These are phyloP conservation scores for Dryadomyces sulphureus DNA, from an alignment of 2,329 filamentous ascomycete genomes.

Conservation along the genomic window DNA sequence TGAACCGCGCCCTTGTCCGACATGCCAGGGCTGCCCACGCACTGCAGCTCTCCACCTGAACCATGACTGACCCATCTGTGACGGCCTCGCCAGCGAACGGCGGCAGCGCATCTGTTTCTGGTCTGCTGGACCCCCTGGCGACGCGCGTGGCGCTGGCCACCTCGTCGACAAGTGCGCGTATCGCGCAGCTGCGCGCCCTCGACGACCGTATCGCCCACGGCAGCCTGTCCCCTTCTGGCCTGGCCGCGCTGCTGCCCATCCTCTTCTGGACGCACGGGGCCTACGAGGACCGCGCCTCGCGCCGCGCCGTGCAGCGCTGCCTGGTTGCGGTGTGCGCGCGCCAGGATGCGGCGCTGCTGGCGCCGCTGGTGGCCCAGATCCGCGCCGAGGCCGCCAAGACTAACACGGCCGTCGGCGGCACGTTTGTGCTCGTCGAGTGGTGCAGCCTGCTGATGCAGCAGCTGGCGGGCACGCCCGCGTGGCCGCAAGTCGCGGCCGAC, in stretches of 20 bases:
- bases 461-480: conserved; percentile 44
- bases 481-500: conserved; percentile 49
- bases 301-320: conserved; percentile 70
- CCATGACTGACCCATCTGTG: background rate
- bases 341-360: conserved; percentile 42
- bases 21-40: conserved; percentile 1
- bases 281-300: conserved; percentile 74
- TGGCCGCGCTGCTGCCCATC: conserved; percentile 46
- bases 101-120: background rate
- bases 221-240: conserved; percentile 33
- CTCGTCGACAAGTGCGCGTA: conserved; percentile 44
- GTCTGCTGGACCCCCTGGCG: conserved; percentile 6
- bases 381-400: conserved; percentile 61
- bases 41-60: conserved; percentile 21
- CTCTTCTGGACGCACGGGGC: conserved; percentile 79
- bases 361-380: conserved; percentile 51
- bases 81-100: conserved; percentile 12
- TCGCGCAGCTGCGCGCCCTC: conserved; percentile 37
- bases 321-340: conserved; percentile 47
- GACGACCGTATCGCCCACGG: conserved; percentile 41
- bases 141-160: conserved; percentile 33
- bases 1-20: background rate
- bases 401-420: conserved; percentile 62
- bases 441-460: conserved; percentile 65
- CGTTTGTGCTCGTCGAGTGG: conserved; percentile 87